Evolutionary conservation across 2,329 filamentous ascomycete species (phyloP).

Genomic region (Colletotrichum echinochloae): DNA sequence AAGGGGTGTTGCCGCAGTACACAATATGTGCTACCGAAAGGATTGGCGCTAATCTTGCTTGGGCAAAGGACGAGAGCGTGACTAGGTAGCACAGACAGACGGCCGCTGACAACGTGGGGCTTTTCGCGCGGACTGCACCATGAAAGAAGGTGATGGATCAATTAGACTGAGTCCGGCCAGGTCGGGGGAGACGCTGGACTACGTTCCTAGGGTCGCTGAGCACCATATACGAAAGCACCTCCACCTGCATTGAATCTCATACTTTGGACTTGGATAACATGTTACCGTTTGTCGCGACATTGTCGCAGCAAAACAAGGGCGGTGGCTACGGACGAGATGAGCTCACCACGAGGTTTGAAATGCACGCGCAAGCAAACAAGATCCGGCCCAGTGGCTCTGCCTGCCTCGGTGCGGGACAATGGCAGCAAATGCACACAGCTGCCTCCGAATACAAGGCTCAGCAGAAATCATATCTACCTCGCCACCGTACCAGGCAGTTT

Average conservation of each 20-base stretch:
- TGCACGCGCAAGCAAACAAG: conserved; percentile 16
- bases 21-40: conserved; percentile 13
- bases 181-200: conserved; percentile 1
- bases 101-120: conserved; percentile 24
- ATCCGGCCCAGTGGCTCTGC: conserved; percentile 8
- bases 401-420: neutral
- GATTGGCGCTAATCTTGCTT: conserved; percentile 28
- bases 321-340: conserved; percentile 12
- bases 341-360: conserved; percentile 14
- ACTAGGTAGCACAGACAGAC: conserved; percentile 5
- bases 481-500: conserved; percentile 5
- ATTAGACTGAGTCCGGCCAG: neutral
- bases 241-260: conserved; percentile 13
- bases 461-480: conserved; percentile 7
- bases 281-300: neutral
- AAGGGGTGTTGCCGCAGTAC: conserved; percentile 23
- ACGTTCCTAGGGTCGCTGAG: too few relatives aligned
- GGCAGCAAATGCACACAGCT: too few relatives aligned
- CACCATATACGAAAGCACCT: neutral
- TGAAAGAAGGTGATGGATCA: neutral
- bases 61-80: conserved; percentile 14
- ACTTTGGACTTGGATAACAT: conserved; percentile 1
- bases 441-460: neutral
- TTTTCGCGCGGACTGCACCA: conserved; percentile 18
- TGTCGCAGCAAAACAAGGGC: conserved; percentile 12